phyloP scores from a whole-genome alignment of 805 yeast genomes.

The Metschnikowia gruessii region DNA sequence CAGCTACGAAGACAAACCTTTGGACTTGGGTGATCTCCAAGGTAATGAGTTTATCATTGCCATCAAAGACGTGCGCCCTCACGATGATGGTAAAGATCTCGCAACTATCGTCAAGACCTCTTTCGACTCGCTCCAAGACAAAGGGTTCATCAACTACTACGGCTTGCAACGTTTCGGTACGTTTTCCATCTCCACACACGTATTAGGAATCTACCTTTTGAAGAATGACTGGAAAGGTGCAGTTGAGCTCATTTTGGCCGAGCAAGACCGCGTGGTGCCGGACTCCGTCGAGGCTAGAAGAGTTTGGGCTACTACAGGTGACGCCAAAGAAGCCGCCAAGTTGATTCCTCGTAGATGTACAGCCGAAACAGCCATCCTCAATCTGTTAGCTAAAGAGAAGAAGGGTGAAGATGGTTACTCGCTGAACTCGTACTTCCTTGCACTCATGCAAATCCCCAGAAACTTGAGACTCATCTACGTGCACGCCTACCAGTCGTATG shows the following conservation, averaged over 20 bases:
- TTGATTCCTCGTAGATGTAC: constrained; percentile 85
- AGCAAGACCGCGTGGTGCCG: constrained; percentile 80
- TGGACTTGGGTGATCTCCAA: constrained; percentile 75
- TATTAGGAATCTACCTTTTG: constrained; percentile 70
- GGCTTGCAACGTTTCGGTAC: constrained; percentile 99
- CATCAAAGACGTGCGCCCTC: constrained; percentile 62
- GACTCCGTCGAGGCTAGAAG: constrained; percentile 80
- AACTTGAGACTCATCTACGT: constrained; percentile 92
- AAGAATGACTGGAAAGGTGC: constrained; percentile 77
- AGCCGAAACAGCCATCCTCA: constrained; percentile 77
- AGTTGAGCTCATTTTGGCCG: constrained; percentile 72
- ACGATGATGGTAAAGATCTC: constrained; percentile 28
- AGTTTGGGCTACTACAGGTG: constrained; percentile 71
- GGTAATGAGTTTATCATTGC: constrained; percentile 92
- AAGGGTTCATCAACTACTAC: constrained; percentile 89
- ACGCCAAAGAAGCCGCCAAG: constrained; percentile 62
- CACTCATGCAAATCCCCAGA: constrained; percentile 86
- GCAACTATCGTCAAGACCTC: constrained; percentile 50
- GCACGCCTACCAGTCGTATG: constrained; percentile 94
- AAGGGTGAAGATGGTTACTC: constrained; percentile 45
- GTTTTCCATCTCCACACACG: constrained; percentile 87
- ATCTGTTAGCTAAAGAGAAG: constrained; percentile 52
- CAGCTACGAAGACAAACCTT: constrained; percentile 55
- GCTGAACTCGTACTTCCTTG: constrained; percentile 62
- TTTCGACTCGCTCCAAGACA: constrained; percentile 52